Evolutionary conservation across 2,329 filamentous ascomycete genomes (phyloP).

Genomic region (Sphaceloma murrayae): DNA sequence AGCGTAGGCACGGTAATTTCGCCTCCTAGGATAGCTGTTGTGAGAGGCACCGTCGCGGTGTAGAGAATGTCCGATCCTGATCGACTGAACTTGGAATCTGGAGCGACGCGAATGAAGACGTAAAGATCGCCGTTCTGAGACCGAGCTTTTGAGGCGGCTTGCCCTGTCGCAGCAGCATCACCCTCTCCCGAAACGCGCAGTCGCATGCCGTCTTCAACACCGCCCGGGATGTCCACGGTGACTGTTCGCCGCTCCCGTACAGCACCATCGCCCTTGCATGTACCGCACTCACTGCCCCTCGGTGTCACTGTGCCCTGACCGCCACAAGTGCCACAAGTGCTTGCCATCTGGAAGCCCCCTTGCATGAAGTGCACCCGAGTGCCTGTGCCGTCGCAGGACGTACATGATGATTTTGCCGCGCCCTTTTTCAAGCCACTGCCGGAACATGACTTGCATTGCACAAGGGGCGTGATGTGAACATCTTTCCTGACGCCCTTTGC

Average conservation of each 20-base stretch:
- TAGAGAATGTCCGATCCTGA: conserved; percentile 84
- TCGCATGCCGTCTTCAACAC: conserved; percentile 94
- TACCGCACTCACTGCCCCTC: conserved; percentile 67
- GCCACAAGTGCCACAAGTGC: conserved; percentile 72
- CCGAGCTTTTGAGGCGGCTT: conserved; percentile 52
- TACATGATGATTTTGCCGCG: conserved; percentile 62
- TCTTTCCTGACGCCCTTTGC: conserved; percentile 84
- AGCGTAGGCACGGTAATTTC: conserved; percentile 84
- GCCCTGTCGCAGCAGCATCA: conserved; percentile 71
- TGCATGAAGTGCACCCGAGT: conserved; percentile 80
- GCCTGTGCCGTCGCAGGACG: conserved; percentile 75
- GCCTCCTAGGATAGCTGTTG: conserved; percentile 84
- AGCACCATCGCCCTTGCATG: conserved; percentile 75
- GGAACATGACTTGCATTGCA: conserved; percentile 69
- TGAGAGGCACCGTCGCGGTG: conserved; percentile 82
- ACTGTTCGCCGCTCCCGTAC: conserved; percentile 74
- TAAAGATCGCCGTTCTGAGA: conserved; percentile 80
- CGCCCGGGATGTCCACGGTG: conserved; percentile 82
- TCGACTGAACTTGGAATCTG: conserved; percentile 81
- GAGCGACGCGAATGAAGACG: conserved; percentile 79
- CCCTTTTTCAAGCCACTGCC: conserved; percentile 80
- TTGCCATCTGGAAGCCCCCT: conserved; percentile 92
- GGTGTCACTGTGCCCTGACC: conserved; percentile 70
- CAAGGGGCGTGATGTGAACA: conserved; percentile 74
- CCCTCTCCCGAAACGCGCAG: conserved; percentile 77